Conservation (phyloP, 495 filamentous ascomycete species). For the Penicillium goetzii region DNA sequence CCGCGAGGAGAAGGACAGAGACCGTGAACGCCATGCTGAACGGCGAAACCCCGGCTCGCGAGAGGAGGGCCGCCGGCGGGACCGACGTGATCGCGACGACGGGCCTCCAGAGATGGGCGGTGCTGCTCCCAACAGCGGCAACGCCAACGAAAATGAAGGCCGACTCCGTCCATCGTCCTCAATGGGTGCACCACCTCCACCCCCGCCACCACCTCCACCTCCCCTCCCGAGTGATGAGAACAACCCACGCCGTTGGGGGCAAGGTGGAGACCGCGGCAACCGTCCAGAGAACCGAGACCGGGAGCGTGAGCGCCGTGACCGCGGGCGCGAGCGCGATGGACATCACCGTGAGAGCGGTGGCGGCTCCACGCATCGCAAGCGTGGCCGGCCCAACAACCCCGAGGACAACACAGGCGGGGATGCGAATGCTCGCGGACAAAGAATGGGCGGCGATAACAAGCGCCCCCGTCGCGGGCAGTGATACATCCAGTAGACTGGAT, state of each 20-base stretch:
- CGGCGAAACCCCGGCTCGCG: slow-evolving; percentile 37
- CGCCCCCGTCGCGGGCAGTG: slow-evolving; percentile 49
- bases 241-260: slow-evolving; percentile 41
- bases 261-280: slow-evolving; percentile 40
- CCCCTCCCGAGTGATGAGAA: slow-evolving; percentile 36
- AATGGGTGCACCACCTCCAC: slow-evolving; percentile 38
- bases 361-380: slow-evolving; percentile 44
- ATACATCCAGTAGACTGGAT: slow-evolving; percentile 4
- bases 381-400: slow-evolving; percentile 42
- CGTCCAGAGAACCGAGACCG: slow-evolving; percentile 44
- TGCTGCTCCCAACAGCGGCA: slow-evolving; percentile 18
- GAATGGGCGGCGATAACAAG: slow-evolving; percentile 49
- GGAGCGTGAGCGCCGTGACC: slow-evolving; percentile 46
- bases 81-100: slow-evolving; percentile 41
- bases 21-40: slow-evolving; percentile 30
- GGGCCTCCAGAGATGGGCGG: slow-evolving; percentile 26
- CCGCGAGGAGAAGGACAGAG: slow-evolving; percentile 46
- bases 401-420: slow-evolving; percentile 39
- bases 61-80: slow-evolving; percentile 48
- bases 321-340: slow-evolving; percentile 43
- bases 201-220: slow-evolving; percentile 40
- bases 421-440: slow-evolving; percentile 38
- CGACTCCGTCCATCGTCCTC: slow-evolving; percentile 47
- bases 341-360: slow-evolving; percentile 38
- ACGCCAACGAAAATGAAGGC: slow-evolving; percentile 41